Evolutionary conservation across 306 rosid species (phyloP).

Genomic region (Fagus crenata): DNA sequence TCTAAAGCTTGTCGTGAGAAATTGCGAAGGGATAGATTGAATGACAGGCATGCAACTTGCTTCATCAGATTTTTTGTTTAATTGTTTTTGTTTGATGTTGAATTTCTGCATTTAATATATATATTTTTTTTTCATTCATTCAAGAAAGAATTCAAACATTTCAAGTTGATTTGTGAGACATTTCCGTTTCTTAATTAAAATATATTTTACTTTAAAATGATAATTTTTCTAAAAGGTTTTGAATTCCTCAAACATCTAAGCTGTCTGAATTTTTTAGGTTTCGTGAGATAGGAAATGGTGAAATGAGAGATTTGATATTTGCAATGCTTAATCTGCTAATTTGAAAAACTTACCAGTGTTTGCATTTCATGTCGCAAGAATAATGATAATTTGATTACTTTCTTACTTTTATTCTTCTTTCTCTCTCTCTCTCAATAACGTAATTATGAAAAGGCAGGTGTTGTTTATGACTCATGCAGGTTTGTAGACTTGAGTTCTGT

Average conservation of each 20-base stretch:
- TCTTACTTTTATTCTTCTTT: background rate
- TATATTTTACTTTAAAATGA: background rate
- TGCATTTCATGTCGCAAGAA: background rate
- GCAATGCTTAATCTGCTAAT: background rate
- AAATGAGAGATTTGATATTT: constrained; percentile 7
- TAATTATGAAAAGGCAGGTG: constrained; percentile 4
- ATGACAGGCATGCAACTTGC: constrained; percentile 66
- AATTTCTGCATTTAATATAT: background rate
- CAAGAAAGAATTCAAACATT: background rate
- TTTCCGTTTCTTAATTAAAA: background rate
- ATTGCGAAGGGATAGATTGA: constrained; percentile 79
- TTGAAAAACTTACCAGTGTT: background rate
- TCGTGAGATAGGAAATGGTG: constrained; percentile 7
- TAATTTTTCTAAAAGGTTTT: background rate
- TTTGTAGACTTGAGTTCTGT: constrained; percentile 75
- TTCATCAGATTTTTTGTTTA: background rate
- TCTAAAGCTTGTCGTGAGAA: constrained; percentile 92
- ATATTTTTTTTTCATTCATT: background rate
- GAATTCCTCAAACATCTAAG: constrained; percentile 1
- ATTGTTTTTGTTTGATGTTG: constrained; percentile 12
- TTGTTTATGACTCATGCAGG: constrained; percentile 41
- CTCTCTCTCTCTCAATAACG: background rate
- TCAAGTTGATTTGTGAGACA: background rate
- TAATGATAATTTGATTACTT: background rate
- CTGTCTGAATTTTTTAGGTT: background rate